Evolutionary conservation across 1,139 yeast genomes (phyloP).

Genomic region (Williopsis jadinii): DNA sequence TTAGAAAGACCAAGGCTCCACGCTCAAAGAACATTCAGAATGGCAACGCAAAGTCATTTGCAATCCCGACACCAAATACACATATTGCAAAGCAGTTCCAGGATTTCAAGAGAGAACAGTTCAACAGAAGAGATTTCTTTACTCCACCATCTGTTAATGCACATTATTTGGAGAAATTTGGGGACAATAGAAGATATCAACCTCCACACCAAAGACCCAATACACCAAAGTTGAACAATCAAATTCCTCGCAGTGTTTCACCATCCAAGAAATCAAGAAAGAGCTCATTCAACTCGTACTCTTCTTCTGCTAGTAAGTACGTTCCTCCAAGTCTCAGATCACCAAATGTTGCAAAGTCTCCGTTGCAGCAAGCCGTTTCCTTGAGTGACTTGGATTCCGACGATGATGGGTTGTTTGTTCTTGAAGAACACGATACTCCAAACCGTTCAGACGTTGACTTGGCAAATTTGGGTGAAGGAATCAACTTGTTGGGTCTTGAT

Average conservation of each 20-base stretch:
- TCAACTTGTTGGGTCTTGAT: conserved; percentile 7
- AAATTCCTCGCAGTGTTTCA: conserved; percentile 2
- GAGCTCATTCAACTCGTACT: conserved; percentile 22
- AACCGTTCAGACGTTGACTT: conserved; percentile 13
- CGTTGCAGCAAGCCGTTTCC: conserved; percentile 19
- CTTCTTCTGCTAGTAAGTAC: conserved; percentile 46
- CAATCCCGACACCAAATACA: conserved; percentile 48
- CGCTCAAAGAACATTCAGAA: conserved; percentile 21
- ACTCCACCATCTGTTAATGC: conserved; percentile 72
- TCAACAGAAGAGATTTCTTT: conserved; percentile 63
- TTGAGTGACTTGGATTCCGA: conserved; percentile 30
- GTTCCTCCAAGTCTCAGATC: conserved; percentile 64
- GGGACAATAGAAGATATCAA: conserved; percentile 25
- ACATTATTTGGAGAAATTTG: conserved; percentile 66
- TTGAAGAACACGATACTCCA: conserved; percentile 33
- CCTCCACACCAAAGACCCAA: conserved; percentile 22
- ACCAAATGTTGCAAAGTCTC: conserved; percentile 23
- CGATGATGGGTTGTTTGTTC: conserved; percentile 32
- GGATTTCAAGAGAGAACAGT: conserved; percentile 30
- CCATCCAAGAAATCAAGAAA: conserved; percentile 16
- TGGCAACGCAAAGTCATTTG: conserved; percentile 40
- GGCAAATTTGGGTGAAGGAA: conserved; percentile 6
- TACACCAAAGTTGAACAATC: conserved; percentile 11
- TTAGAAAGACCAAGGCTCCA: conserved; percentile 17
- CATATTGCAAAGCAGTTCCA: conserved; percentile 31